Evolutionary conservation across 176 grass and related monocot genomes (phyloP).

Genomic region (Oryza meyeriana): DNA sequence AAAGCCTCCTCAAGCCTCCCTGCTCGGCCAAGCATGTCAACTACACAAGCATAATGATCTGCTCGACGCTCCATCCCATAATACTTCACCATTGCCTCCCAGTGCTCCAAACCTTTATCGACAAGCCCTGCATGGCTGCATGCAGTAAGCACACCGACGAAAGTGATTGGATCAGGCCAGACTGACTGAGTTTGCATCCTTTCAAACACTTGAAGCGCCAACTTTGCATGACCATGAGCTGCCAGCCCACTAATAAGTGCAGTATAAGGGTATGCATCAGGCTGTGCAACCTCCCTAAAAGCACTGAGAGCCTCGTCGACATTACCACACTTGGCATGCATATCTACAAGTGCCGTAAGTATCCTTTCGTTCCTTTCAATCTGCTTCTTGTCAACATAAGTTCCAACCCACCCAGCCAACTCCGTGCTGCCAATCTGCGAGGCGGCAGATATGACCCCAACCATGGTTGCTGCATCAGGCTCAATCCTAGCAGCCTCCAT

Average conservation of each 20-base stretch:
- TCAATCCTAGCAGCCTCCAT: slow-evolving; percentile 42
- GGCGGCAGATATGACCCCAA: slow-evolving; percentile 58
- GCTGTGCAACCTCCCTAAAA: slow-evolving; percentile 60
- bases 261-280: slow-evolving; percentile 66
- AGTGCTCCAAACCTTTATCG: slow-evolving; percentile 49
- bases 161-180: slow-evolving; percentile 65
- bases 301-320: slow-evolving; percentile 48
- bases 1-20: slow-evolving; percentile 65
- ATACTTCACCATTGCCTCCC: slow-evolving; percentile 57
- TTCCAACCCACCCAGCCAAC: slow-evolving; percentile 50
- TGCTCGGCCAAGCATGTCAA: slow-evolving; percentile 72
- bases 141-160: slow-evolving; percentile 68
- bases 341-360: slow-evolving; percentile 71
- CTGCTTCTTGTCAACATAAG: slow-evolving; percentile 43
- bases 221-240: slow-evolving; percentile 56
- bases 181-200: slow-evolving; percentile 52
- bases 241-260: slow-evolving; percentile 72
- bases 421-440: slow-evolving; percentile 52
- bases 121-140: slow-evolving; percentile 75
- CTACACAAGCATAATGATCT: slow-evolving; percentile 67
- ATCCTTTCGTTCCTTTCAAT: slow-evolving; percentile 67
- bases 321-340: slow-evolving; percentile 74
- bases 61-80: slow-evolving; percentile 40
- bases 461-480: slow-evolving; percentile 65
- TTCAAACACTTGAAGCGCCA: slow-evolving; percentile 62